Evolutionary conservation across 192 early-diverging fungal genomes (phyloP), one percentile per base, ranked within the genome.

Genomic region (Globomyces pollinis-pini): DNA sequence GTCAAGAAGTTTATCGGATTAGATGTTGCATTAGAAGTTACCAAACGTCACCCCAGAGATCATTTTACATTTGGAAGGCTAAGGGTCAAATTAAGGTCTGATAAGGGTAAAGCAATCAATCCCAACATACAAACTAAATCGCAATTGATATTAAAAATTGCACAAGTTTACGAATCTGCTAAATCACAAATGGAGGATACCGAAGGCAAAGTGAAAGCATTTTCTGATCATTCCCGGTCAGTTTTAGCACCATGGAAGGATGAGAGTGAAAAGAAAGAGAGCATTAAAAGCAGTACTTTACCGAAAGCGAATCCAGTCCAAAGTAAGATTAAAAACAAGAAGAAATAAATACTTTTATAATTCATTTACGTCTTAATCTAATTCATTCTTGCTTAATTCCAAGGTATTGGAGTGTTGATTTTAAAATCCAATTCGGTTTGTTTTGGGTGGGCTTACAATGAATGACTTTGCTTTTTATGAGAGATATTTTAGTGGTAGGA

Each of bases 21-120:
- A 12, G 28, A 50, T 34, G 44, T 43, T 30, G 50, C 57, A 21
- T 24, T 72, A n/a, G 73, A 75, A 31, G 28, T 44, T 13, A 54
- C 59, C 15, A 72, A 65, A 38, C 61, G 73, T n/a, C 73, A 75
- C 43, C 73, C 73, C n/a, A 59, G 61, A 60, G 73, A 75, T 42
- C 66, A 69, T 1, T 51, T 75, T 13, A 50, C 60, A 26, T 72
- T 68, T 49, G 73, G 73, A 23, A 64, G 73, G 5, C 24, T 75
- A 2, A 16, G 62, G 9, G 59, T 75, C 8, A 21, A 47, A 26
- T 47, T 47, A 20, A 47, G 28, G 15, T 11, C 23, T 26, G 44
- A 47, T 5, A 26, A 26, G 6, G 44, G 44, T 15, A 26, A 20
- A 12, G 23, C 44, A 7, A 5, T 47, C 15, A 47, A 28, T 47